phyloP scores from a whole-genome alignment of 2,329 filamentous ascomycete species.

The Talaromyces islandicus region DNA sequence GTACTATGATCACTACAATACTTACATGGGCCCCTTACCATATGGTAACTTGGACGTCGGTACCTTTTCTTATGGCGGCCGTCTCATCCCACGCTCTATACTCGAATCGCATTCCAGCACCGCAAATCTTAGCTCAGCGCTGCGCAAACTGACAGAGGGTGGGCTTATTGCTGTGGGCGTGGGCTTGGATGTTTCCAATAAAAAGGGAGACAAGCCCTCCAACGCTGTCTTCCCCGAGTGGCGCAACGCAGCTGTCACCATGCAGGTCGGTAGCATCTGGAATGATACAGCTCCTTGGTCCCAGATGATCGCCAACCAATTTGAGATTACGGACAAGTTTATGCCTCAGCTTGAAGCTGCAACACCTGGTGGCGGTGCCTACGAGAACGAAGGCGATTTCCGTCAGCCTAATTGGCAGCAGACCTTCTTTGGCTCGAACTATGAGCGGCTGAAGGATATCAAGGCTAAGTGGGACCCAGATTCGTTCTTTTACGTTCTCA shows the following conservation, averaged over 20 bases:
- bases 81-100: not conserved
- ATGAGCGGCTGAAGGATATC: constrained; percentile 17
- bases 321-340: not conserved
- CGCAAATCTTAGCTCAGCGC: not conserved
- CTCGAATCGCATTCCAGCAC: not conserved
- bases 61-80: not conserved
- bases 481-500: constrained; percentile 5
- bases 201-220: not conserved
- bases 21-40: not conserved
- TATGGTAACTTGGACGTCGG: not conserved
- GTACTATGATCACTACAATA: not conserved
- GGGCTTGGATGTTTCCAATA: not conserved
- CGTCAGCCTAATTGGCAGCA: constrained; percentile 16
- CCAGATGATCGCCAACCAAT: not conserved
- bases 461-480: constrained; percentile 24
- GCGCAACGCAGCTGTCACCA: not conserved
- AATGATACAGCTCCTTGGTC: not conserved
- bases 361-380: constrained; percentile 10
- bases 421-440: constrained; percentile 19
- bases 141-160: not conserved
- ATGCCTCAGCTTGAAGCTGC: constrained; percentile 6
- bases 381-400: constrained; percentile 16
- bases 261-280: not conserved
- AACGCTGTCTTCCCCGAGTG: not conserved
- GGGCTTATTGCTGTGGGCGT: not conserved